Percentiles rank a stretch among this genome's conserved stretches.
Evolutionary conservation across 2,329 filamentous ascomycete species (phyloP).

Genomic region (Simplicillium aogashimaense): DNA sequence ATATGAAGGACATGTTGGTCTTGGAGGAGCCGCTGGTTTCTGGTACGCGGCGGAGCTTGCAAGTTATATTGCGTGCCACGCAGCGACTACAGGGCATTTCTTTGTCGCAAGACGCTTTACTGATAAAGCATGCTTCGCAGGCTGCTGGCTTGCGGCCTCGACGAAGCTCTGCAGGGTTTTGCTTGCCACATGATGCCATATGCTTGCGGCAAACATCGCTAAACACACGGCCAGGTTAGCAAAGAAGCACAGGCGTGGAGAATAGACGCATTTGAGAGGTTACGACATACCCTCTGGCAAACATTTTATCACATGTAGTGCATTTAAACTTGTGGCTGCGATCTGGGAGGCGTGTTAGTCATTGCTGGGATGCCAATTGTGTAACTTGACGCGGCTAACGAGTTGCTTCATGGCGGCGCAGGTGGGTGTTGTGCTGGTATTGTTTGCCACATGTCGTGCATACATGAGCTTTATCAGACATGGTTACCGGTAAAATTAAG

Average conservation of each 20-base stretch:
- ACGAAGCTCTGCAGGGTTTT: constrained; percentile 11
- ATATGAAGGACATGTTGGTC: constrained; percentile 12
- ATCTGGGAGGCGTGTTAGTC: neutral
- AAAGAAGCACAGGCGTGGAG: too few relatives aligned
- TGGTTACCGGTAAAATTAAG: too few relatives aligned
- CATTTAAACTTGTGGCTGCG: constrained; percentile 7
- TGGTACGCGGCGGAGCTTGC: constrained; percentile 1
- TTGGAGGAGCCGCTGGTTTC: neutral
- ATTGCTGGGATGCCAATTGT: too few relatives aligned
- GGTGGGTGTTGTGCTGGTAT: constrained; percentile 16
- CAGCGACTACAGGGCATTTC: constrained; percentile 15
- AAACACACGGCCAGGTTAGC: too few relatives aligned
- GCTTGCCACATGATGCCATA: constrained; percentile 11
- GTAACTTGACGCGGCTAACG: constrained; percentile 9
- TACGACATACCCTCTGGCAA: constrained; percentile 9
- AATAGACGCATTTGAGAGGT: too few relatives aligned
- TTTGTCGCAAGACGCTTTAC: constrained; percentile 18
- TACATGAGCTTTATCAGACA: neutral
- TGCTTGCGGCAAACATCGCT: constrained; percentile 18
- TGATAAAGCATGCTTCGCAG: constrained; percentile 18
- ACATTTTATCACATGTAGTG: constrained; percentile 11
- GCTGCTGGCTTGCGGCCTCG: constrained; percentile 17
- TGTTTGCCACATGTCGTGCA: constrained; percentile 14
- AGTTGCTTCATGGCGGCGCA: constrained; percentile 16
- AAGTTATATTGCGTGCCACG: constrained; percentile 8